phyloP scores from a whole-genome alignment of 257 asterid species.

The Echium plantagineum region DNA sequence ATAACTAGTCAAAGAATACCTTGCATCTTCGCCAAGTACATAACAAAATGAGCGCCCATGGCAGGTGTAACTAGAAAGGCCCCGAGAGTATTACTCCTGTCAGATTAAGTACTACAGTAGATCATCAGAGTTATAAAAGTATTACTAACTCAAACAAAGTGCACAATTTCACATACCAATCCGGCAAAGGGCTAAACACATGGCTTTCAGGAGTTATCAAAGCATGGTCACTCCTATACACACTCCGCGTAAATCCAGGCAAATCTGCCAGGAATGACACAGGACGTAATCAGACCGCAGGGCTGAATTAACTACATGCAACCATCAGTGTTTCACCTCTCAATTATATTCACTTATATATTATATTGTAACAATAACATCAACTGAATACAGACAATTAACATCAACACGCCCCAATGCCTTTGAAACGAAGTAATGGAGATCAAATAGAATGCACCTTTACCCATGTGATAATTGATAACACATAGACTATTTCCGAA shows the following conservation, averaged over 20 bases:
- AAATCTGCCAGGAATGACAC: constrained; percentile 33
- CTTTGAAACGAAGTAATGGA: too few relatives aligned
- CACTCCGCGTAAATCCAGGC: constrained; percentile 95
- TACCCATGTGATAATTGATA: too few relatives aligned
- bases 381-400: neutral
- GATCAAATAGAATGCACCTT: too few relatives aligned
- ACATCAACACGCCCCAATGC: too few relatives aligned
- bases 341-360: too few relatives aligned
- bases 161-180: constrained; percentile 38
- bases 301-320: neutral
- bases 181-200: constrained; percentile 79
- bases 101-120: constrained; percentile 10
- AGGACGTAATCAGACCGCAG: neutral
- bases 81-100: constrained; percentile 64
- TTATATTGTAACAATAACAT: neutral
- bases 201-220: constrained; percentile 94
- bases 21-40: constrained; percentile 96
- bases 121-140: neutral
- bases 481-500: too few relatives aligned
- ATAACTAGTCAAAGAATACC: constrained; percentile 28
- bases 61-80: constrained; percentile 83
- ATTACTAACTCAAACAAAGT: neutral
- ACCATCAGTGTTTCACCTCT: too few relatives aligned
- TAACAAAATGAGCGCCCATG: constrained; percentile 79
- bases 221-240: constrained; percentile 75